A percentile compares a stretch with the other conserved stretches of the same genome.
Evolutionary conservation across 2,329 filamentous ascomycete genomes (phyloP).

Genomic region (Fusarium verrucosum): DNA sequence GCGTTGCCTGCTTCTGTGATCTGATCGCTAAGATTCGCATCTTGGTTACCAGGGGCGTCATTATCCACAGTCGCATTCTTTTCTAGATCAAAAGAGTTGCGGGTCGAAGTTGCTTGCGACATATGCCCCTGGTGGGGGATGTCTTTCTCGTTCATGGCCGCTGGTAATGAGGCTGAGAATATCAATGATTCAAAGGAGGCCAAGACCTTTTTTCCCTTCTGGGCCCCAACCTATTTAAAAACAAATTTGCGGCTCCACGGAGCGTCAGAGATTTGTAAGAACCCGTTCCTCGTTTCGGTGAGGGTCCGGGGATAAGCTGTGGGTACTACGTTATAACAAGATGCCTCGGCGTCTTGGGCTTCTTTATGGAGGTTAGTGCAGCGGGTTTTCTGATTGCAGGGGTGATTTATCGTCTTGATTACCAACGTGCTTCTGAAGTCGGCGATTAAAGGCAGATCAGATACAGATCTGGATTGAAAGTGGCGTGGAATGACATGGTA

Average conservation of each 20-base stretch:
- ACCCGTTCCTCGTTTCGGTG: background rate
- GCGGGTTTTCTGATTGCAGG: background rate
- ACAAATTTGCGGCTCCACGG: slow-evolving; percentile 7
- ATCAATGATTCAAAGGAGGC: background rate
- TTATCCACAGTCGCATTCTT: background rate
- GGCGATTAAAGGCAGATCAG: background rate
- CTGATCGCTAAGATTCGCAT: slow-evolving; percentile 16
- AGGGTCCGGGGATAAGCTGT: slow-evolving; percentile 22
- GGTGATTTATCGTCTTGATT: background rate
- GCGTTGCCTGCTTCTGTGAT: slow-evolving; percentile 10
- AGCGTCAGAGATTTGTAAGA: slow-evolving; percentile 21
- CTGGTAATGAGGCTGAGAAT: background rate
- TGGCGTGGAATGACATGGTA: background rate
- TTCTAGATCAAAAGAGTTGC: background rate
- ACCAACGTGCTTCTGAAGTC: background rate
- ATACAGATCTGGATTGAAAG: background rate
- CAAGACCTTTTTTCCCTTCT: background rate
- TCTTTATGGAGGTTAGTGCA: background rate
- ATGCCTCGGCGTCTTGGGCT: slow-evolving; percentile 15
- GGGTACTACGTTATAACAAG: background rate
- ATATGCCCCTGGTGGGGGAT: background rate
- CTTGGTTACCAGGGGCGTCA: background rate
- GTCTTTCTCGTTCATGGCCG: background rate
- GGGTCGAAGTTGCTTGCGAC: background rate
- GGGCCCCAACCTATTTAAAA: slow-evolving; percentile 16